These are phyloP conservation scores for Lithospermum erythrorhizon DNA, from an alignment of 257 asterid species.

Conservation along the genomic window DNA sequence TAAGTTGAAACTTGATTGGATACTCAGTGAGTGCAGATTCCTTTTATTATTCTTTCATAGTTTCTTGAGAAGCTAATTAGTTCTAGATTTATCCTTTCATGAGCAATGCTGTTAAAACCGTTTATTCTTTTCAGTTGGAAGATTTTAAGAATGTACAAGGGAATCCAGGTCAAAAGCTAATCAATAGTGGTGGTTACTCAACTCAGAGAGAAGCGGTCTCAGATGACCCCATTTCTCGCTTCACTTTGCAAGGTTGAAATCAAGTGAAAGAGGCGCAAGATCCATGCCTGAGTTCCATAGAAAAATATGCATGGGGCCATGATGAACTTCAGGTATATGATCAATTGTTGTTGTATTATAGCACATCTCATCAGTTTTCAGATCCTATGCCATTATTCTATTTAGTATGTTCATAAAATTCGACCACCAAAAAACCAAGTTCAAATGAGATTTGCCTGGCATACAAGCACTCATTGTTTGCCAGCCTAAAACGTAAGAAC, in stretches of 20 bases:
- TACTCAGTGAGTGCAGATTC: too few relatives aligned
- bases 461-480: conserved; percentile 10
- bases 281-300: conserved; percentile 94
- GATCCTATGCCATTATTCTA: too few relatives aligned
- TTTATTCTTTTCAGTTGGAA: conserved; percentile 34
- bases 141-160: conserved; percentile 41
- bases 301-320: conserved; percentile 97
- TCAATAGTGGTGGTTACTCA: conserved; percentile 2
- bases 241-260: conserved; percentile 60
- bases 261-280: conserved; percentile 88
- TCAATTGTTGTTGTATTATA: background rate
- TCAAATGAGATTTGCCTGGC: too few relatives aligned
- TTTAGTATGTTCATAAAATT: too few relatives aligned
- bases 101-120: background rate
- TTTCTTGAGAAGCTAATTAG: too few relatives aligned
- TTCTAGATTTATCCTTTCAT: too few relatives aligned
- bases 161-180: conserved; percentile 19
- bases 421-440: too few relatives aligned
- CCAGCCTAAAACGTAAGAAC: conserved; percentile 81
- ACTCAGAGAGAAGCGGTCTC: conserved; percentile 7
- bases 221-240: conserved; percentile 60
- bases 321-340: conserved; percentile 81
- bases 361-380: too few relatives aligned
- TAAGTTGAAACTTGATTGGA: too few relatives aligned
- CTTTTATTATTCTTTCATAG: too few relatives aligned